Conservation (phyloP, 192 early-diverging fungal species). For the Coemansia sp. region DNA sequence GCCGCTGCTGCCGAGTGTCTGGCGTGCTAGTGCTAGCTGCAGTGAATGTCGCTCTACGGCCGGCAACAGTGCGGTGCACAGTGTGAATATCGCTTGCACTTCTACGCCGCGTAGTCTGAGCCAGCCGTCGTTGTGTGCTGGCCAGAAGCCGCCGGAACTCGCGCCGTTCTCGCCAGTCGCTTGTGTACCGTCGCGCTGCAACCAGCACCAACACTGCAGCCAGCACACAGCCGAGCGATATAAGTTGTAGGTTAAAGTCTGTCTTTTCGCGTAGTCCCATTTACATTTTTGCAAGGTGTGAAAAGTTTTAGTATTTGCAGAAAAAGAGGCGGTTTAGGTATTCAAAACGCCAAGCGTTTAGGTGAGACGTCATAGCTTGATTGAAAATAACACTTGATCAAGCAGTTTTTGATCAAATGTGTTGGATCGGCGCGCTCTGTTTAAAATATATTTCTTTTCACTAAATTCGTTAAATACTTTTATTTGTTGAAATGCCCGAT, state of each 20-base stretch:
- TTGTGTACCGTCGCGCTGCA: slow-evolving; percentile 34
- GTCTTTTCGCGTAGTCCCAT: slow-evolving; percentile 47
- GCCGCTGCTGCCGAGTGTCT: not conserved
- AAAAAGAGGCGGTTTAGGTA: no score
- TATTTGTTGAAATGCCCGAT: not conserved
- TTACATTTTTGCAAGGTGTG: not conserved
- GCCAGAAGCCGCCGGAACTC: slow-evolving; percentile 33
- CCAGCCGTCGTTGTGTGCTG: slow-evolving; percentile 21
- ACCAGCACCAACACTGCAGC: slow-evolving; percentile 16
- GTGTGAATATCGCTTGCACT: not conserved
- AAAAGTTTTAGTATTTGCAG: not conserved
- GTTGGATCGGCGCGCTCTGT: no score
- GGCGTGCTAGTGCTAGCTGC: not conserved
- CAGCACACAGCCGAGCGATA: slow-evolving; percentile 24
- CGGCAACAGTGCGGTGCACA: not conserved
- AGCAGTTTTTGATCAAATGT: no score
- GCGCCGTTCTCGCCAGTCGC: slow-evolving; percentile 45
- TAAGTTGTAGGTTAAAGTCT: slow-evolving; percentile 34
- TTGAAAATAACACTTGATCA: no score
- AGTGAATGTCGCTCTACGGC: not conserved
- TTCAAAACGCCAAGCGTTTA: no score
- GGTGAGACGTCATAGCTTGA: no score
- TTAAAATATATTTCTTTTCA: not conserved
- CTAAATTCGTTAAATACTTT: not conserved
- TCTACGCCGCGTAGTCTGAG: not conserved